Evolutionary conservation across 805 yeast species (phyloP), one percentile per base, ranked within the genome.

Genomic region (Candida easanensis): DNA sequence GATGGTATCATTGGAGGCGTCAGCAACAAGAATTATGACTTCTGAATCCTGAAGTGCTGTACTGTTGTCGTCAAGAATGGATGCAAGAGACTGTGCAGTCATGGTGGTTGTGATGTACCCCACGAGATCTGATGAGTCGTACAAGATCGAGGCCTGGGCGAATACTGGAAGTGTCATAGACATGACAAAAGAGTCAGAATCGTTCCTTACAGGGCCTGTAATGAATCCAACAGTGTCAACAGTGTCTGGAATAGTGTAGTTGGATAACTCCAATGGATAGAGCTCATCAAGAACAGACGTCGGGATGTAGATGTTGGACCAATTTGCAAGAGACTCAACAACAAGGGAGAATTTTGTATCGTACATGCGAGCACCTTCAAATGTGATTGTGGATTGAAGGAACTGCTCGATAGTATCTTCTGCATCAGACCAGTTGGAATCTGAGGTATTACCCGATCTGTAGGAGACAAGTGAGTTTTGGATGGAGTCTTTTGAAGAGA

Each of bases 91-190:
- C 33, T 69, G 70, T 0, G 81, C 79, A 38, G 69, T 63, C 62
- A 77, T 63, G 1, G 77, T 62, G 14, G 86, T 76, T 0, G 93
- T 76, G 32, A 88, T 53, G 60, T 79, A 89, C 0, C 96, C 96
- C 2, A 81, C 74, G 6, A 86, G 67, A 18, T 75, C 71, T 3
- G 46, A 31, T 2, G 53, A 25, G n/a, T 71, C 64, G 18, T 82
- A 64, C 33, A 82, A 64, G 18, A 86, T 82, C 2, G 95, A 82
- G n/a, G 82, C 72, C 51, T 84, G 83, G 15, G 88, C 76, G 53
- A 73, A 82, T 3, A 89, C 74, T 0, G 96, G 93, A 4, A 88
- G 52, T 0, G 96, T 84, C 64, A 89, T 66, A 0, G 96, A 87
- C 73, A 87, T 68, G 51, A 79, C 74, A 53, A 74, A 82, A 2